Conservation (phyloP, 192 early-diverging fungal genomes). For the Radiomyces spectabilis region DNA sequence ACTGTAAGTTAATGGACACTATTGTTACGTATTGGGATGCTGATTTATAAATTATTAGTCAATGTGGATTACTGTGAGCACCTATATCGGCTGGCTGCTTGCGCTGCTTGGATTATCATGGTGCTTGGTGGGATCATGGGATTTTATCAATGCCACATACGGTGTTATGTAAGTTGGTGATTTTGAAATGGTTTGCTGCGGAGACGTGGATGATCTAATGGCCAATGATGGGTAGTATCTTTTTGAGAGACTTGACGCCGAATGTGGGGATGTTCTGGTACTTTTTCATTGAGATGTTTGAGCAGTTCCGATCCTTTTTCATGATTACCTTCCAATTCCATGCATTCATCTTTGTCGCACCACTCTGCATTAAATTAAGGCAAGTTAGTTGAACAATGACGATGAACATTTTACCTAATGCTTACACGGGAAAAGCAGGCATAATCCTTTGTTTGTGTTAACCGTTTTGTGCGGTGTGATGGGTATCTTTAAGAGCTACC, state of each 20-base stretch:
- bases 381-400: no score
- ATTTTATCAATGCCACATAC: slow-evolving; percentile 59
- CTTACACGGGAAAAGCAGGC: no score
- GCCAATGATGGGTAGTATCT: not conserved
- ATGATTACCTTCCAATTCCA: slow-evolving; percentile 90
- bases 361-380: slow-evolving; percentile 74
- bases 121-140: slow-evolving; percentile 58
- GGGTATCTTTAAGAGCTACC: slow-evolving; percentile 90
- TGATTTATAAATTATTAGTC: no score
- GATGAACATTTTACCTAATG: no score
- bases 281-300: slow-evolving; percentile 99
- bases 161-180: slow-evolving; percentile 60
- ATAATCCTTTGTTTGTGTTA: slow-evolving; percentile 73
- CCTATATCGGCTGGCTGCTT: no score
- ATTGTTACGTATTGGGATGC: no score
- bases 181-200: not conserved
- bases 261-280: slow-evolving; percentile 98
- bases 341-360: slow-evolving; percentile 82
- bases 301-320: slow-evolving; percentile 95
- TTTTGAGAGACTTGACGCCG: slow-evolving; percentile 81
- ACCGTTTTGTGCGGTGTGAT: slow-evolving; percentile 68
- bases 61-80: no score
- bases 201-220: not conserved
- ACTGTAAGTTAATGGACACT: no score
- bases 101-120: slow-evolving; percentile 51